Evolutionary conservation across 2,329 filamentous ascomycete species (phyloP).

Genomic region (Penicillium sp.): DNA sequence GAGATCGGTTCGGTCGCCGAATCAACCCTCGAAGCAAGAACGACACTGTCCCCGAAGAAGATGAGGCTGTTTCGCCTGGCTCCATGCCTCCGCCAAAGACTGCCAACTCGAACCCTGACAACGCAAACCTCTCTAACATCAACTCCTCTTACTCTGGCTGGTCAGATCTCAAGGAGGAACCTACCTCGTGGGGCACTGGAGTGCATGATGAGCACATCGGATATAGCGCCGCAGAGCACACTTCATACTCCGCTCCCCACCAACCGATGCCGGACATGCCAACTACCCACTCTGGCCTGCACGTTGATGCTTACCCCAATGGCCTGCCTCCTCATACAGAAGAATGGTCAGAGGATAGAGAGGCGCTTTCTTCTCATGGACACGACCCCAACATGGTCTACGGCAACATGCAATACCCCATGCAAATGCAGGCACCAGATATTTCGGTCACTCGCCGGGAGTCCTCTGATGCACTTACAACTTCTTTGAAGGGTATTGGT

Average conservation of each 20-base stretch:
- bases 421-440: slow-evolving; percentile 32
- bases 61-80: slow-evolving; percentile 32
- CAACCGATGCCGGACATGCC: slow-evolving; percentile 24
- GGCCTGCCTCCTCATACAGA: slow-evolving; percentile 22
- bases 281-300: slow-evolving; percentile 16
- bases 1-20: slow-evolving; percentile 31
- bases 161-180: slow-evolving; percentile 28
- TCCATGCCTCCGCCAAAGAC: slow-evolving; percentile 25
- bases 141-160: slow-evolving; percentile 31
- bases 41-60: slow-evolving; percentile 23
- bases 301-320: slow-evolving; percentile 16
- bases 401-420: slow-evolving; percentile 33
- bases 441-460: slow-evolving; percentile 31
- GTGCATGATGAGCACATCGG: slow-evolving; percentile 24
- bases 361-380: slow-evolving; percentile 21
- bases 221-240: slow-evolving; percentile 23
- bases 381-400: slow-evolving; percentile 31
- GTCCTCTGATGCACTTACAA: slow-evolving; percentile 37
- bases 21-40: slow-evolving; percentile 21
- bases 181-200: slow-evolving; percentile 30
- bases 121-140: slow-evolving; percentile 15
- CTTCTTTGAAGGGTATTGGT: slow-evolving; percentile 38
- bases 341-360: slow-evolving; percentile 31
- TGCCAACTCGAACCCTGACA: slow-evolving; percentile 16
- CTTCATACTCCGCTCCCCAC: slow-evolving; percentile 22